phyloP scores from a whole-genome alignment of 345 rosid genomes.

The Zanthoxylum bungeanum region DNA sequence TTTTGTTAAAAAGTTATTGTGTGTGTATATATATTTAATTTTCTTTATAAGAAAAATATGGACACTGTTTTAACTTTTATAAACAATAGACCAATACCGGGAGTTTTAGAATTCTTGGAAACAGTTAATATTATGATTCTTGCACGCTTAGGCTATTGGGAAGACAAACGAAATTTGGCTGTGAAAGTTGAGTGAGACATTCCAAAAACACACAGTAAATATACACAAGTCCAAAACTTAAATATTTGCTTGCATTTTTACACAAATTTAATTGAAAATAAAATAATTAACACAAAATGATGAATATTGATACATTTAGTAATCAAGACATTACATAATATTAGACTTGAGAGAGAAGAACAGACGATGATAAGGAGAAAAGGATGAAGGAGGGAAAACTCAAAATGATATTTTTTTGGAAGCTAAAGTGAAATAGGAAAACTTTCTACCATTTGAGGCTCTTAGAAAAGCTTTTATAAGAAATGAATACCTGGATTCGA shows the following conservation, averaged over 20 bases:
- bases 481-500: too few relatives aligned
- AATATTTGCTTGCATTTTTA: not conserved
- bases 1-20: too few relatives aligned
- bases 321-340: not conserved
- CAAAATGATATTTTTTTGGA: too few relatives aligned
- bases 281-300: not conserved
- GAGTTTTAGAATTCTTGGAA: not conserved
- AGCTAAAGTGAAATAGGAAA: not conserved
- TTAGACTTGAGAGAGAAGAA: not conserved
- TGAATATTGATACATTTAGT: not conserved
- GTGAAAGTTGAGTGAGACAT: not conserved
- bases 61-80: not conserved
- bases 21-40: too few relatives aligned
- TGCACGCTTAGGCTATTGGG: slow-evolving; percentile 21
- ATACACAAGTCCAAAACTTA: not conserved
- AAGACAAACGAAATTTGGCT: slow-evolving; percentile 7
- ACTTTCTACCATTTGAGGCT: too few relatives aligned
- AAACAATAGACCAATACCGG: not conserved
- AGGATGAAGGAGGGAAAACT: too few relatives aligned
- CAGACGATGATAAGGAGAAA: not conserved
- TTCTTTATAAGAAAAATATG: too few relatives aligned
- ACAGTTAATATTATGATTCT: slow-evolving; percentile 3
- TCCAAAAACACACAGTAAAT: not conserved
- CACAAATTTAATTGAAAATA: not conserved
- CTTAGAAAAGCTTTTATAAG: too few relatives aligned